Evolutionary conservation across 176 grass and related monocot genomes (phyloP).

Genomic region (Eragrostis curvula): DNA sequence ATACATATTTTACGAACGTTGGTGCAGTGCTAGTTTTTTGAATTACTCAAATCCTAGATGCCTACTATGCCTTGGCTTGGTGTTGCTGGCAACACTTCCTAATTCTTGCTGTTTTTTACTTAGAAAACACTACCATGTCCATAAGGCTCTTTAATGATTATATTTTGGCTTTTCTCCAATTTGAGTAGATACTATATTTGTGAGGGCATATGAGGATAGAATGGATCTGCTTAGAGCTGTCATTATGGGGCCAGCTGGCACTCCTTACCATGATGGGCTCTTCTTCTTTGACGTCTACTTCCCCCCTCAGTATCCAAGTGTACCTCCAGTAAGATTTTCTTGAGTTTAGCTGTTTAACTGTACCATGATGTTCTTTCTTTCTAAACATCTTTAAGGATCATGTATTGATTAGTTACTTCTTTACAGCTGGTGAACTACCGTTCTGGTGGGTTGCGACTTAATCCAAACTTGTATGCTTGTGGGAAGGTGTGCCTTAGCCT

Average conservation of each 20-base stretch:
- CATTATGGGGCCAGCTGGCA: slow-evolving; percentile 87
- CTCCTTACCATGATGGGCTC: slow-evolving; percentile 88
- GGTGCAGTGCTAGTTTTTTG: not conserved
- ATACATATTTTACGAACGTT: not conserved
- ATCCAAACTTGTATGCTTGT: slow-evolving; percentile 90
- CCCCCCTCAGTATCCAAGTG: slow-evolving; percentile 73
- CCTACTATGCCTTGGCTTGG: not conserved
- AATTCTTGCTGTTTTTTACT: not conserved
- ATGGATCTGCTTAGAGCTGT: slow-evolving; percentile 90
- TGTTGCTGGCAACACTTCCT: slow-evolving; percentile 1
- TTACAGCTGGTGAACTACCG: slow-evolving; percentile 80
- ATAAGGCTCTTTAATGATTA: slow-evolving; percentile 27
- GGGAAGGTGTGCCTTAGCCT: slow-evolving; percentile 96
- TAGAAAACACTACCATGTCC: not conserved
- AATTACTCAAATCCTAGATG: not conserved
- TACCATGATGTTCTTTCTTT: slow-evolving; percentile 21
- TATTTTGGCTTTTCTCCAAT: slow-evolving; percentile 35
- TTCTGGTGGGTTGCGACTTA: slow-evolving; percentile 86
- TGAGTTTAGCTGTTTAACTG: slow-evolving; percentile 1
- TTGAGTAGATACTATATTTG: slow-evolving; percentile 77
- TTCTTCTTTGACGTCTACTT: slow-evolving; percentile 97
- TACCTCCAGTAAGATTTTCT: slow-evolving; percentile 67
- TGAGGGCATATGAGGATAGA: slow-evolving; percentile 87
- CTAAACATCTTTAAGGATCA: not conserved
- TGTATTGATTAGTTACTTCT: slow-evolving; percentile 9